Conservation (phyloP, 169 alveolate genomes). For the Plasmodium ovale region DNA sequence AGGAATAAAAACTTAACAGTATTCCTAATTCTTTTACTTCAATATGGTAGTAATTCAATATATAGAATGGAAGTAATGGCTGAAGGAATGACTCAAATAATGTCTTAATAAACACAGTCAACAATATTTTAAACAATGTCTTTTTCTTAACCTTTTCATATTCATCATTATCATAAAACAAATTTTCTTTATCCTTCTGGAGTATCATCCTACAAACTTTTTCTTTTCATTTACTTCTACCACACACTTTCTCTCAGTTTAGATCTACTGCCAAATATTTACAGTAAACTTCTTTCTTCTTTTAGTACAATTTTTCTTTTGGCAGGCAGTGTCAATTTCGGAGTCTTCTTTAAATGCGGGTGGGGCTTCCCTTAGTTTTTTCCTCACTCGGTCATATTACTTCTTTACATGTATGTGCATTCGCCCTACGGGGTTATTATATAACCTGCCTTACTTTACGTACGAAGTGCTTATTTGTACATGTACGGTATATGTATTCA, state of each 20-base stretch:
- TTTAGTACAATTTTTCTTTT: not conserved
- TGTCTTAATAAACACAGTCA: conserved; percentile 73
- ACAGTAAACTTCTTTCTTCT: not conserved
- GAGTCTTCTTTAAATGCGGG: no score
- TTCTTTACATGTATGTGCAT: no score
- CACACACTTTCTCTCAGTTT: no score
- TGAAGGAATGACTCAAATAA: conserved; percentile 73
- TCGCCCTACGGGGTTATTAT: no score
- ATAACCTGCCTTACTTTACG: no score
- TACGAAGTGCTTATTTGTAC: no score
- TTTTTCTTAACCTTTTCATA: conserved; percentile 72
- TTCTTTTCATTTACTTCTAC: not conserved
- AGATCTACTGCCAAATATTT: no score
- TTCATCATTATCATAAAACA: conserved; percentile 45
- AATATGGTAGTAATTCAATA: conserved; percentile 63
- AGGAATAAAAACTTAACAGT: conserved; percentile 67
- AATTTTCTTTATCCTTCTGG: conserved; percentile 32
- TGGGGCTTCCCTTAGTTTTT: no score
- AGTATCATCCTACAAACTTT: conserved; percentile 52
- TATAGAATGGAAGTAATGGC: conserved; percentile 66
- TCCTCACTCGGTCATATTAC: no score
- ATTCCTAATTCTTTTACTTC: conserved; percentile 74
- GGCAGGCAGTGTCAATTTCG: no score
- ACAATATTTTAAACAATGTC: conserved; percentile 70
- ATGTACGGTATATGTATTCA: no score